phyloP scores from a whole-genome alignment of 1,284 basidiomycete genomes.

The Phylloporus gajari region DNA sequence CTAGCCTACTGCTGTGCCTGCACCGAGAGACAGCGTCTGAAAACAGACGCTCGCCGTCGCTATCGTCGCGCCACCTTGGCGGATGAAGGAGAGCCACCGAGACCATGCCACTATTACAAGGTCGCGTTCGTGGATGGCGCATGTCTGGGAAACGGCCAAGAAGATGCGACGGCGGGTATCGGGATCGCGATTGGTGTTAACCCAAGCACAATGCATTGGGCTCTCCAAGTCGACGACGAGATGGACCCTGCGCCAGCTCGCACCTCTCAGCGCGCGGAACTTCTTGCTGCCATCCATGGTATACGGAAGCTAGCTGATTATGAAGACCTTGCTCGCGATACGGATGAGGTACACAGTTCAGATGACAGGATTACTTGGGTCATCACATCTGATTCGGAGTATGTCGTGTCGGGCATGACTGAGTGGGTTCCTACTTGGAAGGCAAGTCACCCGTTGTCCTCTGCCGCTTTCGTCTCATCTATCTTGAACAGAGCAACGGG shows the following conservation, averaged over 20 bases:
- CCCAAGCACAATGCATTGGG: slow-evolving; percentile 15
- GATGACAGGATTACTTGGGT: slow-evolving; percentile 20
- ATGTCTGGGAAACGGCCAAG: slow-evolving; percentile 19
- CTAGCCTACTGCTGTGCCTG: slow-evolving; percentile 27
- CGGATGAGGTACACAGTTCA: background rate
- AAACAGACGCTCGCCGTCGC: background rate
- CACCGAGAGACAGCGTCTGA: background rate
- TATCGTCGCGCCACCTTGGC: background rate
- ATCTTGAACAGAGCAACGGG: slow-evolving; percentile 11
- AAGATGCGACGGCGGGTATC: slow-evolving; percentile 17
- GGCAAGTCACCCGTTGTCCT: background rate
- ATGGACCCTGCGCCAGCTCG: slow-evolving; percentile 12
- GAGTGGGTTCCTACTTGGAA: slow-evolving; percentile 36
- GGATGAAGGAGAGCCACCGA: slow-evolving; percentile 9
- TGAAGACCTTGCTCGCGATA: background rate
- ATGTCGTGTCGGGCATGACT: slow-evolving; percentile 49
- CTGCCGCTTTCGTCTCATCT: background rate
- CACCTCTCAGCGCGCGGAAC: slow-evolving; percentile 30
- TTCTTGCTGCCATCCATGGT: slow-evolving; percentile 26
- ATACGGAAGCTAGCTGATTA: slow-evolving; percentile 22
- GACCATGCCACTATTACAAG: slow-evolving; percentile 25
- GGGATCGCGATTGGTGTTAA: slow-evolving; percentile 23
- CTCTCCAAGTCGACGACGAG: slow-evolving; percentile 23
- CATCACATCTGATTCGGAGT: slow-evolving; percentile 50
- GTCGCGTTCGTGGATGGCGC: slow-evolving; percentile 28